Evolutionary conservation across 2,329 filamentous ascomycete genomes (phyloP).

Genomic region (Chaetomium globosum): DNA sequence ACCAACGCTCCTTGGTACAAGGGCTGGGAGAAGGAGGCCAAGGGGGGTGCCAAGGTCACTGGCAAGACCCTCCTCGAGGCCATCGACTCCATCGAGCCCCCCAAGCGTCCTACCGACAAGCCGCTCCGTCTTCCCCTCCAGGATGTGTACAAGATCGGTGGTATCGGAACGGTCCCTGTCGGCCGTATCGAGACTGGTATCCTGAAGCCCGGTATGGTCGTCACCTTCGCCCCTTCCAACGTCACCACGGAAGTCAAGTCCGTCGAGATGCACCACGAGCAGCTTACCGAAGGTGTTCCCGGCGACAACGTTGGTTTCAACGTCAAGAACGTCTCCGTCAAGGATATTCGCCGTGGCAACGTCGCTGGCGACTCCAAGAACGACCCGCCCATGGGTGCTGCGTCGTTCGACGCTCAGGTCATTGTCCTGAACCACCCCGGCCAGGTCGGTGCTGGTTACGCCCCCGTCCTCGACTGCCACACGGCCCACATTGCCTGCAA

Average conservation of each 20-base stretch:
- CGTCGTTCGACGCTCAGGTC: conserved; percentile 99
- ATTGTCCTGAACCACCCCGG: conserved; percentile 99
- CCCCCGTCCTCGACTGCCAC: conserved; percentile 99
- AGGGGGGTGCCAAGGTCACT: conserved; percentile 75
- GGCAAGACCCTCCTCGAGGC: conserved; percentile 99
- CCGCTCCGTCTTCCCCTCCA: conserved; percentile 99
- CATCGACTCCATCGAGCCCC: conserved; percentile 93
- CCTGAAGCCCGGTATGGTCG: conserved; percentile 90
- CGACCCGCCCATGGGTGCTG: conserved; percentile 86
- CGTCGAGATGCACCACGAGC: conserved; percentile 99
- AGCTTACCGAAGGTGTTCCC: conserved; percentile 90
- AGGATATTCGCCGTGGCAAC: conserved; percentile 99
- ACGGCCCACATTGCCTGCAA: conserved; percentile 99
- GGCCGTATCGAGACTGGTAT: conserved; percentile 99
- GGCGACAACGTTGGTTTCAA: conserved; percentile 99
- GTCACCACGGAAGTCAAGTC: conserved; percentile 99
- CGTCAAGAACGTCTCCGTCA: conserved; percentile 99
- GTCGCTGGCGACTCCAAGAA: conserved; percentile 99
- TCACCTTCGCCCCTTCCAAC: conserved; percentile 97
- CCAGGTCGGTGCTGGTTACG: conserved; percentile 98
- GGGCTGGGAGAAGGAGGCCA: conserved; percentile 99
- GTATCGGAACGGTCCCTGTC: conserved; percentile 99
- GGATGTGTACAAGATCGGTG: conserved; percentile 99
- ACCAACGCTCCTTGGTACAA: conserved; percentile 99
- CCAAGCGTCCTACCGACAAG: conserved; percentile 95